Conservation (phyloP, 2,329 filamentous ascomycete species). For the Aspergillus japonicus region DNA sequence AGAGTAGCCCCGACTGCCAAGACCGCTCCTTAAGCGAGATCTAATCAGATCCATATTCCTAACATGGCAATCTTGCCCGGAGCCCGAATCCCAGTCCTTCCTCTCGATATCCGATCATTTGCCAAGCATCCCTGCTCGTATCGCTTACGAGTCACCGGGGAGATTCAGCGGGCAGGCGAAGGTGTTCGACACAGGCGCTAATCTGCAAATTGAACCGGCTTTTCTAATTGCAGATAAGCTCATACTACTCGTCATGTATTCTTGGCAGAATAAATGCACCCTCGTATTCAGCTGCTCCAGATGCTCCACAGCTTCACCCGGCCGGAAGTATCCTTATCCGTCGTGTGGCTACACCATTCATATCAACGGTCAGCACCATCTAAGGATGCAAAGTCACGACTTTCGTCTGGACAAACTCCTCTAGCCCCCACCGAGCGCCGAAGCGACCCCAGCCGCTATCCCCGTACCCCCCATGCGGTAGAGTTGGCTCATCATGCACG, state of each 20-base stretch:
- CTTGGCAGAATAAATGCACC: neutral
- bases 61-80: neutral
- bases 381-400: slow-evolving; percentile 39
- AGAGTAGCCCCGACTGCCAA: neutral
- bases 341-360: too few species aligned
- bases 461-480: slow-evolving; percentile 64
- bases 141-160: neutral
- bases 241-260: neutral
- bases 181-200: too few species aligned
- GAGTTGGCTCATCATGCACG: slow-evolving; percentile 59
- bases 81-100: neutral
- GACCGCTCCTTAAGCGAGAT: neutral
- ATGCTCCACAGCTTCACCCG: neutral
- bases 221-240: neutral
- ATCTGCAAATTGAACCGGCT: neutral
- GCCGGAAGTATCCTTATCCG: neutral
- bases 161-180: neutral
- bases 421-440: slow-evolving; percentile 49
- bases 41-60: slow-evolving; percentile 10
- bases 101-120: neutral
- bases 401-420: slow-evolving; percentile 61
- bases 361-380: neutral
- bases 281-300: neutral
- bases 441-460: slow-evolving; percentile 60
- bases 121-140: slow-evolving; percentile 3